phyloP scores from a whole-genome alignment of 208 protist species.

The Acanthamoeba polyphaga region DNA sequence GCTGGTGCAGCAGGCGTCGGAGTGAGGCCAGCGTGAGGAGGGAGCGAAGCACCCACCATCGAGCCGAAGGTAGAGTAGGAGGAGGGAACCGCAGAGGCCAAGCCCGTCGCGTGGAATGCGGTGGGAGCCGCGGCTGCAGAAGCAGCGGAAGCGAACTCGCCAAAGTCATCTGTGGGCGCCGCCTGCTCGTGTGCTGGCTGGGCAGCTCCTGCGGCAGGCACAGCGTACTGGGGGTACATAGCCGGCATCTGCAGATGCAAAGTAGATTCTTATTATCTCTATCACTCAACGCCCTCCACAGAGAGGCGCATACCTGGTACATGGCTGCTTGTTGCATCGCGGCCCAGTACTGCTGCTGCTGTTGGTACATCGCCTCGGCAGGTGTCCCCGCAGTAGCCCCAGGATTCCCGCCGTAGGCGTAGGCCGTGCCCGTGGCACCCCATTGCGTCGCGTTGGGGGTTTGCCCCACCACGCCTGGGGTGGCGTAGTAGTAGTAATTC shows the following conservation, averaged over 20 bases:
- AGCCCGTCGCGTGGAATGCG: not conserved
- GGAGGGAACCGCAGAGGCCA: not conserved
- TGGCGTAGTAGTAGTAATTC: constrained; percentile 6
- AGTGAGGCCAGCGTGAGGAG: not conserved
- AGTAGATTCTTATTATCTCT: not conserved
- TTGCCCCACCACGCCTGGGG: not conserved
- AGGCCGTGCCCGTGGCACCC: not conserved
- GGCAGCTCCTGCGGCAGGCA: not conserved
- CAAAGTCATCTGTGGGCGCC: not conserved
- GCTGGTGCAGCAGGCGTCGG: not conserved
- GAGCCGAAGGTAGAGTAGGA: not conserved
- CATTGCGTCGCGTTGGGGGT: not conserved
- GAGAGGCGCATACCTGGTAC: not conserved
- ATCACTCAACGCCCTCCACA: not conserved
- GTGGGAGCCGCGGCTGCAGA: not conserved
- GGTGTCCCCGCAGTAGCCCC: not conserved
- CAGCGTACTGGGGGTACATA: not conserved
- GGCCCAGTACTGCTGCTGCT: constrained; percentile 19
- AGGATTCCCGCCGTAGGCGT: not conserved
- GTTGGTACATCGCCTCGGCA: constrained; percentile 23
- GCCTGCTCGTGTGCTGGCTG: not conserved
- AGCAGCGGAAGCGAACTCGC: constrained; percentile 6
- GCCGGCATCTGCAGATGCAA: not conserved
- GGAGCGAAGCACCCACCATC: not conserved
- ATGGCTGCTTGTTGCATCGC: constrained; percentile 1